phyloP scores from a whole-genome alignment of 495 filamentous ascomycete species.

The Tuber umbilicatum region DNA sequence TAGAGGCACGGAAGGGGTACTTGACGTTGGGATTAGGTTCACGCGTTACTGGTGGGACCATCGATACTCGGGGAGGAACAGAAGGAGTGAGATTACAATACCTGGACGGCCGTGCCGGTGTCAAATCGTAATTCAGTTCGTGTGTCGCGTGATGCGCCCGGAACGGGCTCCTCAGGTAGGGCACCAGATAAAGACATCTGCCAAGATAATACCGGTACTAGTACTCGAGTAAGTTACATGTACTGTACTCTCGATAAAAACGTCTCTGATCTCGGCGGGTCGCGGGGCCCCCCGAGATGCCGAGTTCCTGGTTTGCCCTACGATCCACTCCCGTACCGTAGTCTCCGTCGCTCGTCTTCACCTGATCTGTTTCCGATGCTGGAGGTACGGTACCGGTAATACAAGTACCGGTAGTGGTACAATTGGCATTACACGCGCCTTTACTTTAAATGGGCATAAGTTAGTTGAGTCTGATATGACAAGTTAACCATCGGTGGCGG shows the following conservation, averaged over 20 bases:
- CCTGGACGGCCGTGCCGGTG: neutral
- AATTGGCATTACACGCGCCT: neutral
- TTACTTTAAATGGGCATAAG: neutral
- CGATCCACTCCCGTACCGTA: too few relatives aligned
- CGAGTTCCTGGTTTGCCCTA: neutral
- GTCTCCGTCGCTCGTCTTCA: neutral
- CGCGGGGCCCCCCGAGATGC: neutral
- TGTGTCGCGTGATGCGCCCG: neutral
- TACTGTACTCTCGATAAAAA: too few relatives aligned
- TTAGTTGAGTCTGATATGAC: neutral
- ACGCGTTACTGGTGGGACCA: neutral
- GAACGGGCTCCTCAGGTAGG: neutral
- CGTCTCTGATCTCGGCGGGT: neutral
- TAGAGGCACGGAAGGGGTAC: too few relatives aligned
- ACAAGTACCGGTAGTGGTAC: neutral
- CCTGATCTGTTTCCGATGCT: neutral
- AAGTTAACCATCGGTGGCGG: neutral
- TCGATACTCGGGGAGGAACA: neutral
- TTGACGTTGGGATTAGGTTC: conserved; percentile 1
- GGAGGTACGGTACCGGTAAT: neutral
- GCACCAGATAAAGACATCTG: neutral
- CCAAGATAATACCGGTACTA: neutral
- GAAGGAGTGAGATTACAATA: neutral
- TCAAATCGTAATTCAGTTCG: neutral
- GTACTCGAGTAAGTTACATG: neutral